A percentile compares a stretch with the other conserved stretches of the same genome.
Evolutionary conservation across 2,329 filamentous ascomycete species (phyloP).

Genomic region (Colletotrichum simmondsii): DNA sequence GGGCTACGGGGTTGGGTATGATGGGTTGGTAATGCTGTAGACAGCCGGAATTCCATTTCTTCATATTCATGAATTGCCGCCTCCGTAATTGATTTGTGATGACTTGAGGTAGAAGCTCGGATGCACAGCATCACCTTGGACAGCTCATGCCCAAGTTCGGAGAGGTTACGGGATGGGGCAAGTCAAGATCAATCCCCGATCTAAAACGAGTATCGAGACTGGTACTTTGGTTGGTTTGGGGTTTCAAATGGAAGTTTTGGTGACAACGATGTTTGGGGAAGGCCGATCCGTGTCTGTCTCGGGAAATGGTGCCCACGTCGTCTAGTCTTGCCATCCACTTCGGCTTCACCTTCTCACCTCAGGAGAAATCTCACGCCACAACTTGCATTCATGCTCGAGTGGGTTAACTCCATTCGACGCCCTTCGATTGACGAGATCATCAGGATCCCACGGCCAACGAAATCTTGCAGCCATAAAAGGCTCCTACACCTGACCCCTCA

Average conservation of each 20-base stretch:
- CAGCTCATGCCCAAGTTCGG: too few relatives aligned
- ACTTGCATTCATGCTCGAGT: neutral
- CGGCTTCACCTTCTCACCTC: slow-evolving; percentile 6
- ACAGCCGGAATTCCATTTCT: slow-evolving; percentile 15
- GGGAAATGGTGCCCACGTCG: neutral
- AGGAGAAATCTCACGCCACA: neutral
- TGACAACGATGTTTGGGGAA: neutral
- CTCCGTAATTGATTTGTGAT: neutral
- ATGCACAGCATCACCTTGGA: too few relatives aligned
- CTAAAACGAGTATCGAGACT: too few relatives aligned
- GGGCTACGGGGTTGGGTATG: neutral
- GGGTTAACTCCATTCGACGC: neutral
- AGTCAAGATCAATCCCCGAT: too few relatives aligned
- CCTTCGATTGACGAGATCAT: neutral
- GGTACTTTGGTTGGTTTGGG: too few relatives aligned
- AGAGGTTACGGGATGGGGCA: too few relatives aligned
- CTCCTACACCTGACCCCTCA: neutral
- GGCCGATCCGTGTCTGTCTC: neutral
- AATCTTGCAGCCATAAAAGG: neutral
- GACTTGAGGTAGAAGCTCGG: neutral
- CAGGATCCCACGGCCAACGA: neutral
- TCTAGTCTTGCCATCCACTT: slow-evolving; percentile 2
- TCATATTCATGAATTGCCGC: neutral
- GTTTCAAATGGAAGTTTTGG: neutral
- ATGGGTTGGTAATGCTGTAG: slow-evolving; percentile 19